Base-by-base conservation (phyloP, 2,329 filamentous ascomycete species). In the Arthrobotrys musiformis region DNA sequence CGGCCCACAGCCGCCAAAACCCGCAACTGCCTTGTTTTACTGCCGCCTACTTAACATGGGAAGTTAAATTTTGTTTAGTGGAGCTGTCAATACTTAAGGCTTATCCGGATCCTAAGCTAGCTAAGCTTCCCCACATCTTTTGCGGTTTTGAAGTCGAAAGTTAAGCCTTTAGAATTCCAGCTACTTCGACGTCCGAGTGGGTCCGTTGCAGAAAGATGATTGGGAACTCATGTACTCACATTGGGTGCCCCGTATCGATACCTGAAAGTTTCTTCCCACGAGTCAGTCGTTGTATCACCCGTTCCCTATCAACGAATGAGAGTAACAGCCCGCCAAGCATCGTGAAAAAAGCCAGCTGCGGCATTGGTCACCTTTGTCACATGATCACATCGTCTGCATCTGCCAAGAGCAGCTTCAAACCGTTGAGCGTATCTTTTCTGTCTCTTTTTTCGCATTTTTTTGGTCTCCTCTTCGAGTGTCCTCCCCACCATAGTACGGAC, bases 131-230 rank as follows among this genome's bases (percentile, higher is more conserved):
- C 54, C 54, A 58, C 54, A 58, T 17, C 54, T 37, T 50, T 56
- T 56, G 50, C 50, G 28, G 28, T 33, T 56, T 56, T 58, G 54
- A 35, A 33, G 7, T 35, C 50, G 28, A 58, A 58, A 22, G 54
- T 40, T n/a, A 40, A 58, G 54, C 54, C n/a, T n/a, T n/a, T n/a
- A n/a, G n/a, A n/a, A 33, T 58, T 58, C 54, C 54, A 58, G 30
- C 54, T 24, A n/a, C 54, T 58, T 58, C 54, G 54, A 58, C n/a
- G 33, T 15, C 17, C 2, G 24, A 11, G 52, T 58, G 52, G 30
- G 26, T 54, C 48, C 48, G 5, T 30, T 4, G 13, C 30, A 54
- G 26, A 33, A 33, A 33, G 30, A 5, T 33, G 30, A 33, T 33
- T 5, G n/a, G n/a, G n/a, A n/a, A n/a, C n/a, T n/a, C n/a, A 26